Percentiles rank a stretch among this genome's conserved stretches.
Conservation (phyloP, 305 asterid genomes). For the Striga hermonthica region DNA sequence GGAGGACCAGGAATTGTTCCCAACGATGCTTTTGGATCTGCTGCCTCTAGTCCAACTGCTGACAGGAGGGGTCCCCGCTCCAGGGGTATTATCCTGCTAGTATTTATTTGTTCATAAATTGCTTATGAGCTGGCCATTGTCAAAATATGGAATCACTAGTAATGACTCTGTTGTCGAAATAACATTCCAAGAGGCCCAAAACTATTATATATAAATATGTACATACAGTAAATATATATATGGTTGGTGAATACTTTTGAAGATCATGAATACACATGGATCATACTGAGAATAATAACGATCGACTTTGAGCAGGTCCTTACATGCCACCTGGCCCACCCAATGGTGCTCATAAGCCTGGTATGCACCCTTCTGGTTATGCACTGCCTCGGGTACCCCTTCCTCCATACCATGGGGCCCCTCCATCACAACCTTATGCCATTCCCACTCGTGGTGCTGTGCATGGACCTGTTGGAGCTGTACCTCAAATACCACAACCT, state of each 20-base stretch:
- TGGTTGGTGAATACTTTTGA: no score
- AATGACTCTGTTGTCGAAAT: slow-evolving; percentile 12
- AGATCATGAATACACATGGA: neutral
- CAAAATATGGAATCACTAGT: neutral
- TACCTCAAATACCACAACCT: slow-evolving; percentile 89
- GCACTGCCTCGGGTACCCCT: slow-evolving; percentile 80
- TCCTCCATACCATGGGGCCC: slow-evolving; percentile 82
- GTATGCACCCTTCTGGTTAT: slow-evolving; percentile 85
- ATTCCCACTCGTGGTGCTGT: slow-evolving; percentile 93
- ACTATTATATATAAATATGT: neutral
- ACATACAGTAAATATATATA: no score
- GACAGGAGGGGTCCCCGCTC: slow-evolving; percentile 87
- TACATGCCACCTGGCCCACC: slow-evolving; percentile 82
- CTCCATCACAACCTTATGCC: slow-evolving; percentile 94
- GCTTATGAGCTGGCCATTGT: neutral
- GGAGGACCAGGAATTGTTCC: slow-evolving; percentile 85
- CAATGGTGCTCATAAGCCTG: slow-evolving; percentile 81
- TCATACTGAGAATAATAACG: slow-evolving; percentile 23
- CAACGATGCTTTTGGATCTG: slow-evolving; percentile 70
- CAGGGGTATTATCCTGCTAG: slow-evolving; percentile 57
- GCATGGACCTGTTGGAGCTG: slow-evolving; percentile 93
- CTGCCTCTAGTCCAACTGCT: slow-evolving; percentile 53
- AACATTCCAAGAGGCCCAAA: neutral
- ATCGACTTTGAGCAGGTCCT: slow-evolving; percentile 53
- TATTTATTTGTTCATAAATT: slow-evolving; percentile 16